Evolutionary conservation across 345 rosid genomes (phyloP).

Genomic region (Noccaea caerulescens): DNA sequence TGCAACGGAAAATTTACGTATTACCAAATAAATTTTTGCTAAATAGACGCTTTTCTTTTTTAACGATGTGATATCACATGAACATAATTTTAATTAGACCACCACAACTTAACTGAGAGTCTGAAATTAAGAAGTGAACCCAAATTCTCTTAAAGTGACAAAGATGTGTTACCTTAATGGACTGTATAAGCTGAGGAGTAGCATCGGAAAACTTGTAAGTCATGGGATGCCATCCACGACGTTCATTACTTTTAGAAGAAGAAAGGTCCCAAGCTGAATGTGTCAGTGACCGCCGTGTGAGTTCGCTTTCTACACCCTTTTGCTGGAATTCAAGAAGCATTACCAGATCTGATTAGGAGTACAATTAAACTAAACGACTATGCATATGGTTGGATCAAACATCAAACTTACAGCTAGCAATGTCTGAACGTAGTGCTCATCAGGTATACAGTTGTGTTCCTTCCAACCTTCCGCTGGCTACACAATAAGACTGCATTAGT

Average conservation of each 20-base stretch:
- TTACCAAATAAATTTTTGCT: neutral
- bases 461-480: slow-evolving; percentile 79
- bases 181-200: slow-evolving; percentile 63
- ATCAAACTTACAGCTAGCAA: slow-evolving; percentile 72
- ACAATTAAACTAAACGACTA: neutral
- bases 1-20: neutral
- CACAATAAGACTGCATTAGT: slow-evolving; percentile 39
- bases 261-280: slow-evolving; percentile 91
- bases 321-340: slow-evolving; percentile 54
- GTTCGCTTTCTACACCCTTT: slow-evolving; percentile 78
- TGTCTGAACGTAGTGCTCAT: slow-evolving; percentile 97
- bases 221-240: slow-evolving; percentile 94
- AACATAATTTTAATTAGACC: neutral
- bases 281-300: slow-evolving; percentile 75
- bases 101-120: no score
- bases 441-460: slow-evolving; percentile 97
- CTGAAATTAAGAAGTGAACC: no score
- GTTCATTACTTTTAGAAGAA: slow-evolving; percentile 71
- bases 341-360: neutral
- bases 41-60: neutral
- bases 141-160: neutral
- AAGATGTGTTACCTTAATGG: slow-evolving; percentile 71
- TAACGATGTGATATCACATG: neutral
- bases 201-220: slow-evolving; percentile 86
- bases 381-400: slow-evolving; percentile 24